Conservation (phyloP, 1,284 basidiomycete genomes). For the Cystobasidium pallidum region DNA sequence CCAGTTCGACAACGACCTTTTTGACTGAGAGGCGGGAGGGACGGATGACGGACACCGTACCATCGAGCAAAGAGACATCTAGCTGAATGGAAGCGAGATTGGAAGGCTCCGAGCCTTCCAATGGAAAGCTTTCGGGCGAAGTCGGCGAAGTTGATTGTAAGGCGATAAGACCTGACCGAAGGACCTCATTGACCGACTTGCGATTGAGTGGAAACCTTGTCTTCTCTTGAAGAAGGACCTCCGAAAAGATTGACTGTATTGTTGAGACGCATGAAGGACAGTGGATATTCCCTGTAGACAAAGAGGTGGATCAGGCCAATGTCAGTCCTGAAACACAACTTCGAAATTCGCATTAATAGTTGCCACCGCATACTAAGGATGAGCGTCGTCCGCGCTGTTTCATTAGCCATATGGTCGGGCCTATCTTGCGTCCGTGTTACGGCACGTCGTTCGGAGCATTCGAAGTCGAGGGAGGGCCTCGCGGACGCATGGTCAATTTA, state of each 20-base stretch:
- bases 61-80: constrained; percentile 45
- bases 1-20: constrained; percentile 6
- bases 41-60: constrained; percentile 48
- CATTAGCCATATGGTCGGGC: no score
- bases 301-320: no score
- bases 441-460: background rate
- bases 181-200: constrained; percentile 55
- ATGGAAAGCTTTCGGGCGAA: constrained; percentile 54
- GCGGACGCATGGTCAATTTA: no score
- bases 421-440: background rate
- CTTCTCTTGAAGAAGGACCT: constrained; percentile 43
- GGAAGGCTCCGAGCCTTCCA: constrained; percentile 37
- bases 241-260: constrained; percentile 54
- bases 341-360: no score
- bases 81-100: constrained; percentile 25
- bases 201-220: constrained; percentile 45
- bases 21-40: background rate
- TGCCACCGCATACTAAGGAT: no score
- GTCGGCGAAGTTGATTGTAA: no score
- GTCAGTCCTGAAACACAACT: no score
- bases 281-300: constrained; percentile 51
- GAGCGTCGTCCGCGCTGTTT: no score
- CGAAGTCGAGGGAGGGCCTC: no score
- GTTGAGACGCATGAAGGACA: constrained; percentile 59
- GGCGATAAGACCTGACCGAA: no score